A percentile compares a stretch with the other conserved stretches of the same genome.
These are phyloP conservation scores for Moringa oleifera DNA, from an alignment of 345 rosid species.

Conservation along the genomic window DNA sequence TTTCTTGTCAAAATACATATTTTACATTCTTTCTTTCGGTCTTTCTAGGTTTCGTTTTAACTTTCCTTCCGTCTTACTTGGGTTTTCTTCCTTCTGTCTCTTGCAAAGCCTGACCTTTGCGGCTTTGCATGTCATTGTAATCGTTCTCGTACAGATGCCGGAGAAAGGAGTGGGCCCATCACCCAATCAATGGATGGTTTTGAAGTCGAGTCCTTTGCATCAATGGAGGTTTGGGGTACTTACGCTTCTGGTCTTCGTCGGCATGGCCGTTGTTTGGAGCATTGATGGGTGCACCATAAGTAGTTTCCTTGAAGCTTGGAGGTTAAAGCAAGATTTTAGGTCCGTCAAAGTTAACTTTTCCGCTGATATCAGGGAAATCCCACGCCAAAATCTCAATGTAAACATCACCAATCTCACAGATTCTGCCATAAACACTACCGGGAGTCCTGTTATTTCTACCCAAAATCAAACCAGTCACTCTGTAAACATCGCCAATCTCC, in stretches of 20 bases:
- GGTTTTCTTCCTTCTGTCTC: not conserved
- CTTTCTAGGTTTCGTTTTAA: not conserved
- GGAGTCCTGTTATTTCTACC: constrained; percentile 7
- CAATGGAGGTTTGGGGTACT: constrained; percentile 74
- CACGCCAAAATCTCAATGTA: constrained; percentile 9
- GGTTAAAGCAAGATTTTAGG: constrained; percentile 31
- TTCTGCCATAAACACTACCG: not conserved
- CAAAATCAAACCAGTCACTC: constrained; percentile 16
- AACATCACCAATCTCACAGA: constrained; percentile 9
- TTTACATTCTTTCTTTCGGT: not conserved
- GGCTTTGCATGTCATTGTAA: not conserved
- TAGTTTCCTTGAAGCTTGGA: constrained; percentile 55
- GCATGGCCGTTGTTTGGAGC: constrained; percentile 65
- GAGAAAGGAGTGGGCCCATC: constrained; percentile 43
- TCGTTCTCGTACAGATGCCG: constrained; percentile 43
- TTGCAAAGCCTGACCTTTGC: not conserved
- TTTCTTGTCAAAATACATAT: not conserved
- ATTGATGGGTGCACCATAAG: constrained; percentile 56
- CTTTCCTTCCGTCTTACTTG: not conserved
- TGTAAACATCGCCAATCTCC: constrained; percentile 4
- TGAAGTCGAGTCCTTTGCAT: constrained; percentile 37
- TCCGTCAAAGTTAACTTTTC: constrained; percentile 9
- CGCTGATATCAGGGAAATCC: constrained; percentile 6
- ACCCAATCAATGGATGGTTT: constrained; percentile 24
- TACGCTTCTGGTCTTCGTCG: constrained; percentile 51